phyloP scores from a whole-genome alignment of 306 rosid species.

The Cicer pinnatifidum region DNA sequence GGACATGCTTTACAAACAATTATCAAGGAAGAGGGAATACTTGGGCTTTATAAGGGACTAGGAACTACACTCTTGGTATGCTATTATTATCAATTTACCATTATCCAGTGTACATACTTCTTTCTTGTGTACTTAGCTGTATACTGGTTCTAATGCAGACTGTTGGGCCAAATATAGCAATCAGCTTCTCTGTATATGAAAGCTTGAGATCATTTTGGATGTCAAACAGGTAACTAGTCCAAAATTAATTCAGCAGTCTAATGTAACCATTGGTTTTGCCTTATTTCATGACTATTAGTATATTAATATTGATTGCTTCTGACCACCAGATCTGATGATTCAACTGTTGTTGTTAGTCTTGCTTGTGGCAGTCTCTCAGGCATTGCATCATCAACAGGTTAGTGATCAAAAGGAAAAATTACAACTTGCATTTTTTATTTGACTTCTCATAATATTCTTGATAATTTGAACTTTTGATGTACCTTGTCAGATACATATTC shows the following conservation, averaged over 20 bases:
- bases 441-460: constrained; percentile 28
- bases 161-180: constrained; percentile 94
- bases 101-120: constrained; percentile 21
- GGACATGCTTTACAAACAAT: constrained; percentile 82
- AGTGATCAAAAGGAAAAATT: constrained; percentile 53
- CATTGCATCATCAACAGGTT: constrained; percentile 96
- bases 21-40: constrained; percentile 77
- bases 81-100: constrained; percentile 34
- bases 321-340: constrained; percentile 71
- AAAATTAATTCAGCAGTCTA: constrained; percentile 32
- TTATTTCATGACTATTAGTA: constrained; percentile 6
- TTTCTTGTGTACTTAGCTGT: constrained; percentile 37
- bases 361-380: constrained; percentile 98
- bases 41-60: constrained; percentile 93
- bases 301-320: constrained; percentile 35
- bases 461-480: constrained; percentile 41
- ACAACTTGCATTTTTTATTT: constrained; percentile 27
- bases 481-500: constrained; percentile 39
- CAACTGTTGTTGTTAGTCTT: constrained; percentile 72
- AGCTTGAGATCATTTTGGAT: constrained; percentile 85
- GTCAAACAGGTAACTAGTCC: constrained; percentile 62
- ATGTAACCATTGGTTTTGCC: constrained; percentile 17
- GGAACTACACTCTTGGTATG: constrained; percentile 97
- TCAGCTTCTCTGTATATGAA: constrained; percentile 95
- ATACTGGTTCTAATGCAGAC: constrained; percentile 62